Percentiles rank a stretch among this genome's conserved stretches.
Conservation (phyloP, 2,329 filamentous ascomycete species). For the Arthrobotrys musiformis region DNA sequence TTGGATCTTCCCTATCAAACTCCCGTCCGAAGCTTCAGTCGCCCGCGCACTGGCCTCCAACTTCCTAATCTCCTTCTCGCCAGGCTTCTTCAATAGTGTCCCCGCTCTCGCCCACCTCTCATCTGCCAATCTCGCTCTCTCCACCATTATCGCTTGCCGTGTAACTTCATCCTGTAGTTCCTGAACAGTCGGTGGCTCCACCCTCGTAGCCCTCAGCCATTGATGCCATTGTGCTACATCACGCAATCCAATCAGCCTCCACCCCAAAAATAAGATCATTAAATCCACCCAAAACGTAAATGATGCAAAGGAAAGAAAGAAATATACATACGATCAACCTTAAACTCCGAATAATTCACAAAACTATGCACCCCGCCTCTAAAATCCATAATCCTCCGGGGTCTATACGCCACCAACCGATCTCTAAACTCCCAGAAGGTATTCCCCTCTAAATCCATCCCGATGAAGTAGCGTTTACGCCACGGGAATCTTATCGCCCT, state of each 20-base stretch:
- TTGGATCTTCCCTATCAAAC: conserved; percentile 4
- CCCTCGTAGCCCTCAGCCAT: conserved; percentile 73
- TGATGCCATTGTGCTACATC: conserved; percentile 72
- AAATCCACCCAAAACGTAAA: no score
- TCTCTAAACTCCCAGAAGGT: conserved; percentile 77
- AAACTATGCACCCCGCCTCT: conserved; percentile 43
- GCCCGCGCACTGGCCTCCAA: conserved; percentile 13
- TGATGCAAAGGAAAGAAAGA: background rate
- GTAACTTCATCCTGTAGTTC: conserved; percentile 70
- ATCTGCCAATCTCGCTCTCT: conserved; percentile 72
- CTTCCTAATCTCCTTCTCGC: conserved; percentile 22
- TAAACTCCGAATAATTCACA: conserved; percentile 56
- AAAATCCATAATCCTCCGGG: conserved; percentile 57
- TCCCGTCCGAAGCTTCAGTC: conserved; percentile 30
- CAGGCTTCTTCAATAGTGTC: conserved; percentile 62
- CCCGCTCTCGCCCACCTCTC: conserved; percentile 73
- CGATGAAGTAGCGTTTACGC: conserved; percentile 49
- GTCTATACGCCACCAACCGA: conserved; percentile 36
- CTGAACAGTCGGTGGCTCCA: conserved; percentile 67
- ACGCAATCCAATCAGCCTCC: background rate
- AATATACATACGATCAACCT: conserved; percentile 44
- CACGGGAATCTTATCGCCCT: conserved; percentile 43
- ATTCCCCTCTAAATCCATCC: conserved; percentile 73
- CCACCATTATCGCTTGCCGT: conserved; percentile 67
- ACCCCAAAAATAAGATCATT: no score